Evolutionary conservation across 441 rosid genomes (phyloP), one percentile per base, ranked within the genome.

Genomic region (Euphorbia corollata): DNA sequence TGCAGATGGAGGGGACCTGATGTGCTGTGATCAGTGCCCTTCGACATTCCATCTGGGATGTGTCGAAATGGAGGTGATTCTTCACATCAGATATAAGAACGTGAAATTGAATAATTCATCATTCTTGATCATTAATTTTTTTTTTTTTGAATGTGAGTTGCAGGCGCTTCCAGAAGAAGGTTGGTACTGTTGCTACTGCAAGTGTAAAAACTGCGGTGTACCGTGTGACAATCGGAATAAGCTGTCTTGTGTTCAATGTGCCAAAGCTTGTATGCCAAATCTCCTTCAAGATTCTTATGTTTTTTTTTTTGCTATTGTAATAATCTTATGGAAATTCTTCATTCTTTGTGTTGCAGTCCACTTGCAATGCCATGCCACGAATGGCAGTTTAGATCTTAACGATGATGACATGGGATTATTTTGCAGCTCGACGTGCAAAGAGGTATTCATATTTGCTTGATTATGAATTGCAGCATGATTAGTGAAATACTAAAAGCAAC

Each of bases 11-110:
- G 79, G 80, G 11, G 57, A 64, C 5, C 15, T 78, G 8, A 45
- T 81, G n/a, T 76, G 82, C 22, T 81, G 80, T 6, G 80, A 81
- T 0, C 59, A 6, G 27, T 75, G 84, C 10, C 77, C 82, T 6
- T 75, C 78, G 1, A 74, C 82, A 0, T 69, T 55, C 47, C 80
- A 81, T 58, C 45, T 61, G 2, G 23, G 7, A 0, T 78, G 84
- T 27, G 18, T 74, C 16, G 48, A 23, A 18, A 34, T 81, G 73
- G 13, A 61, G 78, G 80, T 78, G 53, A 68, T 27, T 27, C 32
- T 27, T 27, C 4, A 27, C 32, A 19, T 43, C 2, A n/a, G 3
- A 53, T 19, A 11, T 2, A 36, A 36, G 41, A 36, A 36, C 2
- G 13, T 19, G 9, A 5, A 7, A 54, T 20, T 20, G 27, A 54